These are phyloP conservation scores for Rubroboletus satanas DNA, from an alignment of 768 basidiomycete genomes.

Conservation along the genomic window DNA sequence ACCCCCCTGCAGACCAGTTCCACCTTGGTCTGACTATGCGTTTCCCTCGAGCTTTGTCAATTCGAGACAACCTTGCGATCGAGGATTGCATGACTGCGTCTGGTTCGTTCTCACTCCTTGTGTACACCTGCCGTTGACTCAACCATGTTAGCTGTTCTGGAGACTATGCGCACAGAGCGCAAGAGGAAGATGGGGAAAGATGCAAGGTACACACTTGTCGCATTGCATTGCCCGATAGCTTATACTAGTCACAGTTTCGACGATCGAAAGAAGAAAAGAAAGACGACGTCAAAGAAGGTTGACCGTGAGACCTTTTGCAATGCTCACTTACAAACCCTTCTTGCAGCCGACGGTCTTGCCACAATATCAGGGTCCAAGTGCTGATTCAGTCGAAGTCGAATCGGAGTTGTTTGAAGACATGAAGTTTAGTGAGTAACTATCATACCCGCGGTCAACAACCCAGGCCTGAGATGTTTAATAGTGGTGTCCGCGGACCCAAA, in stretches of 20 bases:
- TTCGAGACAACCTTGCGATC: constrained; percentile 72
- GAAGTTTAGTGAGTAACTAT: constrained; percentile 65
- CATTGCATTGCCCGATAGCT: background rate
- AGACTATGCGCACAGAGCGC: constrained; percentile 56
- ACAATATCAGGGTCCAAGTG: constrained; percentile 61
- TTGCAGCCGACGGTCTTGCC: constrained; percentile 56
- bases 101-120: constrained; percentile 36
- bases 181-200: constrained; percentile 74
- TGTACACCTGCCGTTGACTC: background rate
- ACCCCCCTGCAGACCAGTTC: constrained; percentile 59
- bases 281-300: constrained; percentile 28
- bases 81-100: constrained; percentile 72
- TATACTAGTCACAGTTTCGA: constrained; percentile 23
- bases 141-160: constrained; percentile 47
- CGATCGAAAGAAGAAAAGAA: constrained; percentile 33
- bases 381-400: constrained; percentile 56
- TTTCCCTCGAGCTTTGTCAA: constrained; percentile 81
- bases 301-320: too few relatives aligned
- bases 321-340: background rate
- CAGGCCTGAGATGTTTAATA: constrained; percentile 25
- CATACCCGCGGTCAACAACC: background rate
- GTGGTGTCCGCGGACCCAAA: constrained; percentile 76
- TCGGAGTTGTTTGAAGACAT: constrained; percentile 67
- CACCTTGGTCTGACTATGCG: constrained; percentile 87
- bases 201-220: constrained; percentile 37